Conservation (phyloP, 441 rosid species). For the Euphorbia schlechtendalii region DNA sequence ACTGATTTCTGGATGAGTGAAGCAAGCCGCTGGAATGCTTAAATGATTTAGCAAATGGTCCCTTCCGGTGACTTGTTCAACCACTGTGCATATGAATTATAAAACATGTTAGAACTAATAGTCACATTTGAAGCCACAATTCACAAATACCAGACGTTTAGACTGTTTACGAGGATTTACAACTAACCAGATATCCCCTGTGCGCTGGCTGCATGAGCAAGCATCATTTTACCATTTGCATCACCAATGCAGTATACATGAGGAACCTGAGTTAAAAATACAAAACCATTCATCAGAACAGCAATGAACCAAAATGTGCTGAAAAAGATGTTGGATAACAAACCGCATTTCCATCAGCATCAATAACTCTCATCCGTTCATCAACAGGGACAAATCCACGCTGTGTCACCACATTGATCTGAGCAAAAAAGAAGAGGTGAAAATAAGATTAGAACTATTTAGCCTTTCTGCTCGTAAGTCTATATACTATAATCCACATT, state of each 20-base stretch:
- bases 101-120: too few relatives aligned
- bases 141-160: not conserved
- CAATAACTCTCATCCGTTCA: conserved; percentile 80
- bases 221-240: conserved; percentile 99
- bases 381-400: conserved; percentile 93
- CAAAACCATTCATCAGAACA: not conserved
- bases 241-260: conserved; percentile 80
- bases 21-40: conserved; percentile 96
- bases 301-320: not conserved
- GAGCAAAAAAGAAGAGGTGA: conserved; percentile 20
- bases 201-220: conserved; percentile 98
- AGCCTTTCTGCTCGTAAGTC: conserved; percentile 7
- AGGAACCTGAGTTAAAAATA: conserved; percentile 56
- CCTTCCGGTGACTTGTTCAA: conserved; percentile 82
- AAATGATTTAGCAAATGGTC: conserved; percentile 90
- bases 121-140: too few relatives aligned
- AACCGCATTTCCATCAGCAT: conserved; percentile 72
- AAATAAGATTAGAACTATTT: conserved; percentile 8
- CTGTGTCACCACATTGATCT: conserved; percentile 82
- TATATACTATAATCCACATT: not conserved
- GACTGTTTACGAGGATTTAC: too few relatives aligned
- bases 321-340: conserved; percentile 17
- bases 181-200: conserved; percentile 94
- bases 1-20: conserved; percentile 98
- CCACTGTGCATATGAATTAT: conserved; percentile 49